A percentile compares a stretch with the other conserved stretches of the same genome.
phyloP scores from a whole-genome alignment of 257 asterid species.

The Buddleja alternifolia region DNA sequence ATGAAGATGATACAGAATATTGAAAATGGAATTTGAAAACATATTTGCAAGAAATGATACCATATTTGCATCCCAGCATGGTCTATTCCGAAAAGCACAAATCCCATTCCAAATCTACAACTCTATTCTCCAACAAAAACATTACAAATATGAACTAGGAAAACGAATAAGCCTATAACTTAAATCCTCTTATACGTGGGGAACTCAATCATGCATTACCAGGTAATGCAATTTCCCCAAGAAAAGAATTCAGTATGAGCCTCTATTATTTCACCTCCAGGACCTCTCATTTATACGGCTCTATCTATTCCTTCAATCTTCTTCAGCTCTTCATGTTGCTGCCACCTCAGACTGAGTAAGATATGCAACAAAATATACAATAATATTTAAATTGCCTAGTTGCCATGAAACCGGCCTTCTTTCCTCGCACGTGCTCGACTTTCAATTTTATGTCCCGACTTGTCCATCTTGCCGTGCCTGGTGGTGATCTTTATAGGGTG shows the following conservation, averaged over 20 bases:
- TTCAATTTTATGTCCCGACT: slow-evolving; percentile 41
- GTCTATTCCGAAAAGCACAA: neutral
- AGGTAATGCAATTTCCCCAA: neutral
- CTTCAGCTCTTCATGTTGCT: slow-evolving; percentile 20
- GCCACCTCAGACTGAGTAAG: slow-evolving; percentile 25
- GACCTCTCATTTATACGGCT: slow-evolving; percentile 10
- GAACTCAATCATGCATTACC: slow-evolving; percentile 25
- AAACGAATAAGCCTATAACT: too few relatives aligned
- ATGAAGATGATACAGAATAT: too few relatives aligned
- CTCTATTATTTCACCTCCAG: slow-evolving; percentile 3
- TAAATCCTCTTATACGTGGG: neutral
- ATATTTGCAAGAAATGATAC: too few relatives aligned
- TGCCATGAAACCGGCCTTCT: slow-evolving; percentile 79
- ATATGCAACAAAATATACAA: slow-evolving; percentile 15
- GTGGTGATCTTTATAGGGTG: slow-evolving; percentile 88
- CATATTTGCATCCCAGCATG: neutral
- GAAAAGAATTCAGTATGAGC: slow-evolving; percentile 23
- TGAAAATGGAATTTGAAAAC: too few relatives aligned
- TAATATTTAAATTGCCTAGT: slow-evolving; percentile 38
- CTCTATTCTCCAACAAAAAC: too few relatives aligned
- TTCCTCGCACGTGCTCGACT: slow-evolving; percentile 71
- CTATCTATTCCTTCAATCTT: slow-evolving; percentile 8
- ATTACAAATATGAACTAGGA: too few relatives aligned
- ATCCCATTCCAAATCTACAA: neutral
- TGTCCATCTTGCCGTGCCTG: slow-evolving; percentile 44